Conservation (phyloP, 78 protist species). For the Dictyostelium capitatum region DNA sequence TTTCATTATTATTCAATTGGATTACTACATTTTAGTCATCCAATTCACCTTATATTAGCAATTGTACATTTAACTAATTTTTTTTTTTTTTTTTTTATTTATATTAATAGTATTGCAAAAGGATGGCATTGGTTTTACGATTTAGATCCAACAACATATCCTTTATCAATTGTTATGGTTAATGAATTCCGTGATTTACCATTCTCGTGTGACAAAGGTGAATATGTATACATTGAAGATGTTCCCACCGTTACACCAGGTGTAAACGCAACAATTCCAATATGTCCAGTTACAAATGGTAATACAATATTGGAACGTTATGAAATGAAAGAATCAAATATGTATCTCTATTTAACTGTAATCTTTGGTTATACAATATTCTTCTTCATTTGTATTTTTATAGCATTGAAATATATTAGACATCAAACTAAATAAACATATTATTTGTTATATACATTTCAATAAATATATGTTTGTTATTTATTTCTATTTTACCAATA, state of each 20-base stretch:
- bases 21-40: too few species aligned
- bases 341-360: not conserved
- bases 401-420: constrained; percentile 32
- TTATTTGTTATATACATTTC: not conserved
- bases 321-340: constrained; percentile 7
- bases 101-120: constrained; percentile 43
- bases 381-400: not conserved
- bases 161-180: constrained; percentile 8
- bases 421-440: constrained; percentile 60
- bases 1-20: too few species aligned
- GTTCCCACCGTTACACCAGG: not conserved
- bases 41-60: too few species aligned
- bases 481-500: too few species aligned
- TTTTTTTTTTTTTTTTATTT: too few species aligned
- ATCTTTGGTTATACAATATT: constrained; percentile 3
- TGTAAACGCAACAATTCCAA: not conserved
- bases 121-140: constrained; percentile 67
- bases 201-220: not conserved
- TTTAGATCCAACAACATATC: constrained; percentile 20
- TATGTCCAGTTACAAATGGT: constrained; percentile 44
- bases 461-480: too few species aligned
- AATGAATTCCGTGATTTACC: constrained; percentile 28
- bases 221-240: not conserved
- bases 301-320: not conserved
- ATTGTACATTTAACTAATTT: too few species aligned